These are phyloP conservation scores for Tephrocybe sp. DNA, from an alignment of 768 basidiomycete genomes.

Conservation along the genomic window DNA sequence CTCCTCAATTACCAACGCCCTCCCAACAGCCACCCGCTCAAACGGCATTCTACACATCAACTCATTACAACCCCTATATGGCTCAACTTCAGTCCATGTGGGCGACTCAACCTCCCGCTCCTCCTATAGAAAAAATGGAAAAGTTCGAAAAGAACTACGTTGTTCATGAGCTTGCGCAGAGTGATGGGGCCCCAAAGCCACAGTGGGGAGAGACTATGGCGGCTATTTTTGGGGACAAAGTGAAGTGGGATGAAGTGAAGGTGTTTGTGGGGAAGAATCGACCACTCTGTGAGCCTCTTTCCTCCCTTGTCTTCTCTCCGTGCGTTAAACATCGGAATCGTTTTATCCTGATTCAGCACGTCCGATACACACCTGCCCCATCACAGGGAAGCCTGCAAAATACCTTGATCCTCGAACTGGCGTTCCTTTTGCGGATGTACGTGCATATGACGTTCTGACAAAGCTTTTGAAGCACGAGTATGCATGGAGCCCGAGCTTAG, in stretches of 20 bases:
- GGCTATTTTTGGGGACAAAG: constrained; percentile 83
- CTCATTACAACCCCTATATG: constrained; percentile 17
- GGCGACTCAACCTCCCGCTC: constrained; percentile 13
- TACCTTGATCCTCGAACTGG: constrained; percentile 81
- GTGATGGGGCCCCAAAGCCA: constrained; percentile 45
- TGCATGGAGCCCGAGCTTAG: constrained; percentile 55
- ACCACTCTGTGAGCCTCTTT: constrained; percentile 49
- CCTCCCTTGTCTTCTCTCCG: background rate
- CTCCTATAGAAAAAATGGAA: constrained; percentile 39
- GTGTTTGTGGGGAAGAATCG: constrained; percentile 65
- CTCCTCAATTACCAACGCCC: background rate
- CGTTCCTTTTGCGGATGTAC: constrained; percentile 72
- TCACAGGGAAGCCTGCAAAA: constrained; percentile 74
- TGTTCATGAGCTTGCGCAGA: constrained; percentile 59
- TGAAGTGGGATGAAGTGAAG: constrained; percentile 72
- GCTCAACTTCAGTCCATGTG: constrained; percentile 15
- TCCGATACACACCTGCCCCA: constrained; percentile 61
- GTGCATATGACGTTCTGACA: constrained; percentile 64
- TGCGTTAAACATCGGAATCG: constrained; percentile 4
- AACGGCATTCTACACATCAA: constrained; percentile 8
- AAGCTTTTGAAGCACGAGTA: constrained; percentile 64
- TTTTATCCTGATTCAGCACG: constrained; percentile 45
- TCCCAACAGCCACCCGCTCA: constrained; percentile 1
- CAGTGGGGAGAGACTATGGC: constrained; percentile 72
- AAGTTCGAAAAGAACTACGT: constrained; percentile 68